Conservation (phyloP, 2,329 filamentous ascomycete species). For the Epichloe uncinata region DNA sequence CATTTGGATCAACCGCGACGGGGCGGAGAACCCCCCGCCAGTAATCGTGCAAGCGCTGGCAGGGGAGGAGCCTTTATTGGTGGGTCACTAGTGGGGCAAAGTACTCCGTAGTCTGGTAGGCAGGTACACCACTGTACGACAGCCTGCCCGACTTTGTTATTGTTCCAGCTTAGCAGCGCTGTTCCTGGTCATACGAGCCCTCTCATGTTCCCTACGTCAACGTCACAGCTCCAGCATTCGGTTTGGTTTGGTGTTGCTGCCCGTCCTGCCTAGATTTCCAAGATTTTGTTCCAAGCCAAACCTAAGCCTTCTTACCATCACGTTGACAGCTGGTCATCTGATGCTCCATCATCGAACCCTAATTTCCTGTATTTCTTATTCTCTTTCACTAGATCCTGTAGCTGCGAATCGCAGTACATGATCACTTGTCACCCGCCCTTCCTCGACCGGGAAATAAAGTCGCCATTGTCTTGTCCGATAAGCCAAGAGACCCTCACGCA, state of each 20-base stretch:
- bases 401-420: not conserved
- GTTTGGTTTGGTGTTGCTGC: not conserved
- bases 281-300: not conserved
- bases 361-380: not conserved
- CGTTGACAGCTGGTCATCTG: not conserved
- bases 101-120: too few relatives aligned
- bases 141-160: too few relatives aligned
- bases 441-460: not conserved
- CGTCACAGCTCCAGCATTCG: constrained; percentile 1
- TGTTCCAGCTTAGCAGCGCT: too few relatives aligned
- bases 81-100: too few relatives aligned
- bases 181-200: not conserved
- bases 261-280: not conserved
- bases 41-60: too few relatives aligned
- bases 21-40: too few relatives aligned
- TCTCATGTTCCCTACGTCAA: not conserved
- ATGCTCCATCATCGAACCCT: not conserved
- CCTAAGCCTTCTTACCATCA: not conserved
- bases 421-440: not conserved
- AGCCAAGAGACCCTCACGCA: not conserved
- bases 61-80: too few relatives aligned
- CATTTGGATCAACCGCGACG: too few relatives aligned
- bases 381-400: not conserved
- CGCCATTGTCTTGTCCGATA: not conserved
- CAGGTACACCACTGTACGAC: too few relatives aligned